Evolutionary conservation across 2,329 filamentous ascomycete species (phyloP).

Genomic region (Aspergillus neotritici): DNA sequence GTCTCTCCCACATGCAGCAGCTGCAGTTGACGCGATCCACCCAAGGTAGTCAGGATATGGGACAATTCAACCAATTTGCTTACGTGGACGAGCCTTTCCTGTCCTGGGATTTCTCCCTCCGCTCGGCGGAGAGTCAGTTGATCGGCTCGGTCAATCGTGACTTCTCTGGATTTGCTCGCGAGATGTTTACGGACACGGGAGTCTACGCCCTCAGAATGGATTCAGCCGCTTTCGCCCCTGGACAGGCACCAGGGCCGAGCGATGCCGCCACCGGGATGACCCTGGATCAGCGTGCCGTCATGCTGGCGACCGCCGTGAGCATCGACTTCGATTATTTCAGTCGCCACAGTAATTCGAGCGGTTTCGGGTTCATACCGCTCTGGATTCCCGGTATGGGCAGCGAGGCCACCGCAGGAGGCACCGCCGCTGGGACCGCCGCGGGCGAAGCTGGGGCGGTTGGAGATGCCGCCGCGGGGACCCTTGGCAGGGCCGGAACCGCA

Average conservation of each 20-base stretch:
- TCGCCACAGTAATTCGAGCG: conserved; percentile 48
- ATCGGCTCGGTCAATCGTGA: conserved; percentile 61
- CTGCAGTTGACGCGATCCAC: conserved; percentile 33
- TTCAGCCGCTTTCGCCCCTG: conserved; percentile 45
- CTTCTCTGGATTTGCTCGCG: conserved; percentile 57
- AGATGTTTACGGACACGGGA: conserved; percentile 62
- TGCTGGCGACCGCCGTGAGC: conserved; percentile 60
- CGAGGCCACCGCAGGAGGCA: conserved; percentile 34
- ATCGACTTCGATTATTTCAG: conserved; percentile 66
- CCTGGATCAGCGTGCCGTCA: conserved; percentile 59
- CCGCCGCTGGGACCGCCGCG: conserved; percentile 33
- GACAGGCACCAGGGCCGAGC: conserved; percentile 20
- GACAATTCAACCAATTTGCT: conserved; percentile 56
- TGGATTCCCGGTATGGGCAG: conserved; percentile 45
- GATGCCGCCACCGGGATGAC: conserved; percentile 50
- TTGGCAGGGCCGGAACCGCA: conserved; percentile 36
- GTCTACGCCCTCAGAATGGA: conserved; percentile 62
- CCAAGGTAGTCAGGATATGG: conserved; percentile 23
- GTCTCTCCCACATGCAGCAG: conserved; percentile 47
- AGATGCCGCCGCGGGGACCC: conserved; percentile 33
- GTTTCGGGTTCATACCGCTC: conserved; percentile 49
- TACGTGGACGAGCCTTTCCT: conserved; percentile 58
- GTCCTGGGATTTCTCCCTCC: conserved; percentile 60
- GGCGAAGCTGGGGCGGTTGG: conserved; percentile 34
- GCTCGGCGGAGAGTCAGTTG: conserved; percentile 44